These are phyloP conservation scores for Yamadazyma sp. DNA, from an alignment of 1,139 yeast species.

Conservation along the genomic window DNA sequence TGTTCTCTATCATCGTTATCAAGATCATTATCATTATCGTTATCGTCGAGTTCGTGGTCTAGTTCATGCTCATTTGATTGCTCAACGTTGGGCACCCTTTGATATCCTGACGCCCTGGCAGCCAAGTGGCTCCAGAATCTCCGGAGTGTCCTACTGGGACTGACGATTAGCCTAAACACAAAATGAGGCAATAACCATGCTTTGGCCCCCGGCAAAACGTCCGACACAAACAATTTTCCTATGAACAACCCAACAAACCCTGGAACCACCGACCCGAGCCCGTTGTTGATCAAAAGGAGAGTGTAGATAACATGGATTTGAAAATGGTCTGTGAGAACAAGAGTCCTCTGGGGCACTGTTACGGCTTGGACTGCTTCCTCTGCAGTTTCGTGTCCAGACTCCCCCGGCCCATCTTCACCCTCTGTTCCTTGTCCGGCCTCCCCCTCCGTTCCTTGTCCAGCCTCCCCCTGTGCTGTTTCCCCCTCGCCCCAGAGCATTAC, in stretches of 20 bases:
- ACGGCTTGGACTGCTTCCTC: too few species aligned
- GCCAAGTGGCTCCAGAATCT: constrained; percentile 2
- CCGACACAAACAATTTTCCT: constrained; percentile 57
- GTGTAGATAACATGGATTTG: constrained; percentile 54
- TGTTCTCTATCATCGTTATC: constrained; percentile 16
- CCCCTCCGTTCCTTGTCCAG: too few species aligned
- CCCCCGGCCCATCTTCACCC: too few species aligned
- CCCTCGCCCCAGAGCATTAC: constrained; percentile 29
- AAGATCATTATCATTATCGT: constrained; percentile 15
- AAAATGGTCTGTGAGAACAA: constrained; percentile 55
- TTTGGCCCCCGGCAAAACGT: constrained; percentile 60
- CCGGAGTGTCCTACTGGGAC: constrained; percentile 20
- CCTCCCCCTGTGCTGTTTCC: too few species aligned
- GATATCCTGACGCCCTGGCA: constrained; percentile 11
- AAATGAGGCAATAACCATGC: constrained; percentile 48
- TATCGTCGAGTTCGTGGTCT: constrained; percentile 19
- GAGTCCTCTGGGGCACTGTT: background rate
- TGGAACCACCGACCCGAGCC: constrained; percentile 49
- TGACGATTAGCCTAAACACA: constrained; percentile 24
- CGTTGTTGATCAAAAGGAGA: constrained; percentile 56
- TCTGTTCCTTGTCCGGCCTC: too few species aligned
- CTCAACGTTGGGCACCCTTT: constrained; percentile 11
- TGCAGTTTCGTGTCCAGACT: too few species aligned
- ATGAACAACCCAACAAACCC: constrained; percentile 57
- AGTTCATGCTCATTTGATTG: constrained; percentile 13